Evolutionary conservation across 192 early-diverging fungal species (phyloP).

Genomic region (Mortierella antarctica): DNA sequence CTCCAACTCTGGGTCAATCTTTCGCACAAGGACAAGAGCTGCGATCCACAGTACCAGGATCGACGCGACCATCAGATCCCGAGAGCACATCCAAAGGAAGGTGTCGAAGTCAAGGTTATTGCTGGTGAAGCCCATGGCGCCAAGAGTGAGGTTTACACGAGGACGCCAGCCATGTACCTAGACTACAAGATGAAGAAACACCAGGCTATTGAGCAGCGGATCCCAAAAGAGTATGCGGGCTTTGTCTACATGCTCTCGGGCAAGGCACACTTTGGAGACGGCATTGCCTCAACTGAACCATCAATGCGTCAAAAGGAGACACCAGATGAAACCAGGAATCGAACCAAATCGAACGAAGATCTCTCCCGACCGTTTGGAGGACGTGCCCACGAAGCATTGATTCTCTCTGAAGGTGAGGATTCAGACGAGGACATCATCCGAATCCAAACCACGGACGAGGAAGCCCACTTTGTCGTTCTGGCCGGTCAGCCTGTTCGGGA

Average conservation of each 20-base stretch:
- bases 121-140: slow-evolving; percentile 84
- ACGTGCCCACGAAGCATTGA: slow-evolving; percentile 42
- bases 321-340: slow-evolving; percentile 4
- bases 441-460: slow-evolving; percentile 18
- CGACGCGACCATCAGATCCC: slow-evolving; percentile 73
- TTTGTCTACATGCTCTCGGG: slow-evolving; percentile 75
- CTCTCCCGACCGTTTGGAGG: slow-evolving; percentile 51
- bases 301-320: slow-evolving; percentile 41
- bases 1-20: slow-evolving; percentile 88
- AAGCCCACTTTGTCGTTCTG: slow-evolving; percentile 35
- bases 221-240: slow-evolving; percentile 66
- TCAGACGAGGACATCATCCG: slow-evolving; percentile 11
- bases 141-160: slow-evolving; percentile 75
- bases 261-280: slow-evolving; percentile 61
- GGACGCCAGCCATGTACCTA: slow-evolving; percentile 84
- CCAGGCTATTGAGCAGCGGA: slow-evolving; percentile 62
- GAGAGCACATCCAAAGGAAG: slow-evolving; percentile 61
- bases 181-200: slow-evolving; percentile 75
- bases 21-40: slow-evolving; percentile 77
- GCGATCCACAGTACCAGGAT: slow-evolving; percentile 78
- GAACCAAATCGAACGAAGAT: slow-evolving; percentile 45
- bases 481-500: slow-evolving; percentile 55
- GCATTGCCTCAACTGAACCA: slow-evolving; percentile 47
- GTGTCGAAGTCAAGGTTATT: slow-evolving; percentile 82
- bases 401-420: slow-evolving; percentile 17